Evolutionary conservation across 2,329 filamentous ascomycete genomes (phyloP), one percentile per base, ranked within the genome.

Genomic region (Rugonectria rugulosa): DNA sequence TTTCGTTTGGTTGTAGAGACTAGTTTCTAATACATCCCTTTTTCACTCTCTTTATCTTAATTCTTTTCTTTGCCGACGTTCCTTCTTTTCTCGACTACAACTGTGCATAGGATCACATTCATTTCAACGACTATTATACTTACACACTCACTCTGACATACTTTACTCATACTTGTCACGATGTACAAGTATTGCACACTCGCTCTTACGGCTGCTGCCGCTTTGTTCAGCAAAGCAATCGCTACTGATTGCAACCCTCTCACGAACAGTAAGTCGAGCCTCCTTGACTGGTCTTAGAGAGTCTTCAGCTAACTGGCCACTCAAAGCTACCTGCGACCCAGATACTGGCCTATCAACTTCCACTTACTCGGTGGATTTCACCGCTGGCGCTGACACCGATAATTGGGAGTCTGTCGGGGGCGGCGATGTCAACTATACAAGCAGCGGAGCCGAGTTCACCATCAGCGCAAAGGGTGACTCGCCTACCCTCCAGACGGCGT

Each of bases 401-500:
- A 59, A 56, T 24, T 67, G 64, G 64, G 53, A 59, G 41, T 55
- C 32, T 12, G 56, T 58, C 1, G 64, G 64, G 1, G 41, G 58
- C 12, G 64, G 61, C 6, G 53, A 57, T 9, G 52, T 67, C 36
- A 34, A 61, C 8, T 67, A 67, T 32, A 54, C 55, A 6, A 53
- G 41, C 2, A 38, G 53, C 3, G 64, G 64, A 12, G 64, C 64
- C 3, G 59, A 67, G 27, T 67, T 73, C 67, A 83, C 85, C 56
- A 91, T 91, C 70, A 82, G 79, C 1, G 72, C 84, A 10, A 75
- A 80, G 42, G 76, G 75, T 4, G 82, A 87, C 37, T 79, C 77
- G 21, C 83, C 87, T 3, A 85, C 84, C 3, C 90, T 91, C 69
- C 81, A 81, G 68, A 81, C 81, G 15, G 81, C 88, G 61, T 92